Conservation (phyloP, 257 asterid genomes). For the Cinchona pubescens region DNA sequence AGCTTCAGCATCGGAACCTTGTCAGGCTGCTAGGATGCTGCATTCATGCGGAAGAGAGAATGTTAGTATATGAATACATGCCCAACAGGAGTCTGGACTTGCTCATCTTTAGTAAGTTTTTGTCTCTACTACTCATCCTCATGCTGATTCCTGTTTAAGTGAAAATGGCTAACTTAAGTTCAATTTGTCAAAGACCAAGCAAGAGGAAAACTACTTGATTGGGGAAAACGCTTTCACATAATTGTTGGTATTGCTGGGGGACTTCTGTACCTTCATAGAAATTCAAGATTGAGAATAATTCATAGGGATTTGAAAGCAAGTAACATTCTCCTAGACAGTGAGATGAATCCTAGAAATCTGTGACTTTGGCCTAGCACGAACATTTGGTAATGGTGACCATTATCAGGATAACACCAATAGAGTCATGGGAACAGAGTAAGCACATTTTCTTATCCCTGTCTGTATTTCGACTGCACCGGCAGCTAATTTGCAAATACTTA, state of each 20-base stretch:
- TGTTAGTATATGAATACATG: slow-evolving; percentile 30
- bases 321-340: slow-evolving; percentile 32
- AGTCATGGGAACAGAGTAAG: slow-evolving; percentile 42
- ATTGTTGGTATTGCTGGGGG: slow-evolving; percentile 28
- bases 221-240: slow-evolving; percentile 25
- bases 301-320: slow-evolving; percentile 42
- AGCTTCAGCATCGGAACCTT: slow-evolving; percentile 30
- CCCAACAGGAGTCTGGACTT: slow-evolving; percentile 26
- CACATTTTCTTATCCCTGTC: not conserved
- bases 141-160: not conserved
- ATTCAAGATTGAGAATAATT: slow-evolving; percentile 32
- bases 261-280: slow-evolving; percentile 26
- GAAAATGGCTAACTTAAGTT: not conserved
- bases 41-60: slow-evolving; percentile 25
- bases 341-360: slow-evolving; percentile 33
- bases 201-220: slow-evolving; percentile 13
- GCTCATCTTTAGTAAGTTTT: slow-evolving; percentile 28
- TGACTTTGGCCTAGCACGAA: slow-evolving; percentile 38
- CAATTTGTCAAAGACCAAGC: slow-evolving; percentile 22
- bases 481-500: not conserved
- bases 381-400: slow-evolving; percentile 33
- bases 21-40: slow-evolving; percentile 30
- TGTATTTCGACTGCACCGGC: not conserved
- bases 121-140: not conserved
- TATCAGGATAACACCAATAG: slow-evolving; percentile 30